Percentiles rank a stretch among this genome's conserved stretches.
Evolutionary conservation across 2,329 filamentous ascomycete genomes (phyloP).

Genomic region (Didymella segeticola): DNA sequence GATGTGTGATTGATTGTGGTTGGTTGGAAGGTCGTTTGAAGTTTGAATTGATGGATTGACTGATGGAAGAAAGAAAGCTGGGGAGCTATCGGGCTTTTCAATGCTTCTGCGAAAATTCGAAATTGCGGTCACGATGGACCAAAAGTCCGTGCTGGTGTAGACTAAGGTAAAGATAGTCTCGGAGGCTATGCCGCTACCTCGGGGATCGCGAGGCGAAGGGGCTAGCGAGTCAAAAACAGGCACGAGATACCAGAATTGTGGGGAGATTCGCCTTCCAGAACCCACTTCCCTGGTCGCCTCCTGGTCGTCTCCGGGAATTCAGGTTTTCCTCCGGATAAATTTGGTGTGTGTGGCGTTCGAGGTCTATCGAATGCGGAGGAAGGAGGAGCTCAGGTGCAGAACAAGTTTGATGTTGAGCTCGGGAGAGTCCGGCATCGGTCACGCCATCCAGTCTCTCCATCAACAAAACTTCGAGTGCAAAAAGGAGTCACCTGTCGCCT

Average conservation of each 20-base stretch:
- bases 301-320: conserved; percentile 15
- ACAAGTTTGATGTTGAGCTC: conserved; percentile 20
- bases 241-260: conserved; percentile 20
- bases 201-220: conserved; percentile 16
- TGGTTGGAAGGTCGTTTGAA: conserved; percentile 7
- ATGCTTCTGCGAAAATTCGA: conserved; percentile 17
- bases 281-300: conserved; percentile 20
- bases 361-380: conserved; percentile 17
- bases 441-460: conserved; percentile 11
- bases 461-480: conserved; percentile 6
- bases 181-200: conserved; percentile 17
- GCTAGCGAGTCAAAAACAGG: conserved; percentile 22
- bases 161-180: conserved; percentile 21
- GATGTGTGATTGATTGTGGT: conserved; percentile 1
- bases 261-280: conserved; percentile 22
- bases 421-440: conserved; percentile 18
- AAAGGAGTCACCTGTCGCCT: conserved; percentile 13
- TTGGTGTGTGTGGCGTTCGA: conserved; percentile 16
- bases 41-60: conserved; percentile 9
- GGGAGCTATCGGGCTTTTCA: conserved; percentile 15
- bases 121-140: conserved; percentile 17
- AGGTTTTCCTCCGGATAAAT: conserved; percentile 17
- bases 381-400: conserved; percentile 10
- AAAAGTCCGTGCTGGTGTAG: conserved; percentile 18
- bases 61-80: conserved; percentile 2